phyloP scores from a whole-genome alignment of 1,284 basidiomycete genomes.

The Violaceomyces palustris region DNA sequence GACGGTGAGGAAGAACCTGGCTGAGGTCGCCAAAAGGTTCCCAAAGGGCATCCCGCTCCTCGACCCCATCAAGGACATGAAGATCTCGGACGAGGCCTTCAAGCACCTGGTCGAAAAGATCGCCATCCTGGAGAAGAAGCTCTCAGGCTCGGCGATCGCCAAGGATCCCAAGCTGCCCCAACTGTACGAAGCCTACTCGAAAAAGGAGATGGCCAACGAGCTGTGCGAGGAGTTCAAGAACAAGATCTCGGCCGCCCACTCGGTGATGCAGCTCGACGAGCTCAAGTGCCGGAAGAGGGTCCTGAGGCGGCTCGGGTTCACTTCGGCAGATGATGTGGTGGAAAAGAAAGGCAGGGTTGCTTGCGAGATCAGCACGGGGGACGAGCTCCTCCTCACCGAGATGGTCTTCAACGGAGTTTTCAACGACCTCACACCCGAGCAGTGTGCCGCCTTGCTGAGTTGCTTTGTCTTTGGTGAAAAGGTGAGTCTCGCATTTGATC shows the following conservation, averaged over 20 bases:
- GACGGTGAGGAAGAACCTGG: constrained; percentile 79
- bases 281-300: constrained; percentile 93
- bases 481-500: constrained; percentile 61
- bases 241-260: constrained; percentile 80
- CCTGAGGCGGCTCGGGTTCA: constrained; percentile 84
- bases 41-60: constrained; percentile 76
- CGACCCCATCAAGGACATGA: constrained; percentile 93
- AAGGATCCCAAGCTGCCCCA: constrained; percentile 65
- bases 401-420: constrained; percentile 96
- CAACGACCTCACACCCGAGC: constrained; percentile 81
- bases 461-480: constrained; percentile 98
- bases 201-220: constrained; percentile 69
- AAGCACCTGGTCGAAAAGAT: constrained; percentile 61
- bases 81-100: constrained; percentile 90
- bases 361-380: constrained; percentile 95
- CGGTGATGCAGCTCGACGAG: constrained; percentile 92
- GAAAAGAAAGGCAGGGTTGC: constrained; percentile 97
- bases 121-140: constrained; percentile 32
- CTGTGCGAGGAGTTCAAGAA: constrained; percentile 73
- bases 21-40: constrained; percentile 84
- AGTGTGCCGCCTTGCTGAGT: constrained; percentile 83
- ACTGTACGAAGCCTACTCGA: constrained; percentile 72
- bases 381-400: constrained; percentile 92
- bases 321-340: constrained; percentile 80
- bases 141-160: constrained; percentile 21